Evolutionary conservation across 108 stramenopile genomes (phyloP), one percentile per base, ranked within the genome.

Genomic region (Conticribra guillardii): DNA sequence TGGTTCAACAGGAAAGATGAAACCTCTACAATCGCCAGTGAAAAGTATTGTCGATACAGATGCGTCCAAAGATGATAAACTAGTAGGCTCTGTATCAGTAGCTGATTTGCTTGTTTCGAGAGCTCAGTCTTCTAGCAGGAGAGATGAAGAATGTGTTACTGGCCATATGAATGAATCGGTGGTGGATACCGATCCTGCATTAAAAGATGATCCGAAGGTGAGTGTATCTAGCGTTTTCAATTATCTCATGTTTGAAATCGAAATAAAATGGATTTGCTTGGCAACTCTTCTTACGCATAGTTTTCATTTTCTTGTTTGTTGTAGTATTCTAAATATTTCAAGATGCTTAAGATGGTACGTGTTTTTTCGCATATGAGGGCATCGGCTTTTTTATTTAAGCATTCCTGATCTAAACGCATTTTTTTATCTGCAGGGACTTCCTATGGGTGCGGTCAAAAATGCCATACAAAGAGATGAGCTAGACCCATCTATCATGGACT

Each of bases 391-490:
- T 0, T 29, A 1, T 37, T 21, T 15, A 19, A 33, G 44, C 9
- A n/a, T 11, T 4, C 30, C 24, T 46, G 32, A 31, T 22, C 71
- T 55, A 16, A 55, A 55, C 24, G 21, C 9, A 1, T 29, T 60
- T 3, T 46, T 53, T 53, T 57, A n/a, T 41, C 11, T 41, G 9
- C 31, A 74, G 74, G 87, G 87, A 1, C 26, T 88, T 19, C 82
- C 85, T 0, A 69, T 79, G 29, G 89, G 74, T 17, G 89, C 87
- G 5, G 89, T 91, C 2, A 74, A 83, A 59, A 84, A 93, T 81
- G 88, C 92, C 1, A 45, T 90, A 41, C 49, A 62, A 31, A 63
- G 92, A 19, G 92, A 93, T 70, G 87, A 82, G 8, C 66, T 82
- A 37, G 85, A 90, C 65, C 83, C 88, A 29, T 47, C 54, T 49